phyloP scores from a whole-genome alignment of 2,329 filamentous ascomycete species.

The Hypocreales sp. region DNA sequence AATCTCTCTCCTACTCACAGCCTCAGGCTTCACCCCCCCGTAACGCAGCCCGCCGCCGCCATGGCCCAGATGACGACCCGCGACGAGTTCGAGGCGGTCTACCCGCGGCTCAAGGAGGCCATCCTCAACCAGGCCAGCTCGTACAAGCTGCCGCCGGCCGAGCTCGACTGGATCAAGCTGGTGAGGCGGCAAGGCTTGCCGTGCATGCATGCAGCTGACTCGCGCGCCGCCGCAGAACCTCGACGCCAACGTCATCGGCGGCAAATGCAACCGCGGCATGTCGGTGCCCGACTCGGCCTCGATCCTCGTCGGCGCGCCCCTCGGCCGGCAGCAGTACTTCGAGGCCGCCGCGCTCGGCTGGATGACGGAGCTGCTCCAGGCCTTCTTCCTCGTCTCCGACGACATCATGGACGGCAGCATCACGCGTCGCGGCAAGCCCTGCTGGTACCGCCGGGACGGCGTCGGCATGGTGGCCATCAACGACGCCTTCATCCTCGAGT shows the following conservation, averaged over 20 bases:
- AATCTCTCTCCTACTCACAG: neutral
- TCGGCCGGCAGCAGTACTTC: constrained; percentile 76
- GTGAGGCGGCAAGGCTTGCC: too few species aligned
- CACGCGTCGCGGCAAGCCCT: constrained; percentile 84
- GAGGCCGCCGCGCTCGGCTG: constrained; percentile 78
- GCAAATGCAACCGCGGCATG: constrained; percentile 98
- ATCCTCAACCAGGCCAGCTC: constrained; percentile 62
- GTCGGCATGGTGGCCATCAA: constrained; percentile 98
- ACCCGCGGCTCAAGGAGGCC: constrained; percentile 71
- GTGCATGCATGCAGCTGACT: too few species aligned
- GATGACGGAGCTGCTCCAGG: constrained; percentile 96
- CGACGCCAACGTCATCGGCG: constrained; percentile 74
- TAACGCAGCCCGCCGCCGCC: constrained; percentile 10
- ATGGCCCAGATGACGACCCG: constrained; percentile 63
- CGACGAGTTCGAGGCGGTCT: constrained; percentile 79
- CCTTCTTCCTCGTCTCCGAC: constrained; percentile 96
- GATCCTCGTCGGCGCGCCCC: constrained; percentile 54
- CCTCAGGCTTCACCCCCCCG: neutral
- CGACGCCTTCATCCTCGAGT: constrained; percentile 92
- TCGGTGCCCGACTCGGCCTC: constrained; percentile 86
- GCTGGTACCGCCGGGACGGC: constrained; percentile 84
- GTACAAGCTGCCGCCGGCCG: constrained; percentile 71
- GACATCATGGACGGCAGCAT: constrained; percentile 98
- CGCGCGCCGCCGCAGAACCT: constrained; percentile 44
- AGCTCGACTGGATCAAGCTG: constrained; percentile 74